Evolutionary conservation across 345 rosid genomes (phyloP).

Genomic region (Pistacia vera): DNA sequence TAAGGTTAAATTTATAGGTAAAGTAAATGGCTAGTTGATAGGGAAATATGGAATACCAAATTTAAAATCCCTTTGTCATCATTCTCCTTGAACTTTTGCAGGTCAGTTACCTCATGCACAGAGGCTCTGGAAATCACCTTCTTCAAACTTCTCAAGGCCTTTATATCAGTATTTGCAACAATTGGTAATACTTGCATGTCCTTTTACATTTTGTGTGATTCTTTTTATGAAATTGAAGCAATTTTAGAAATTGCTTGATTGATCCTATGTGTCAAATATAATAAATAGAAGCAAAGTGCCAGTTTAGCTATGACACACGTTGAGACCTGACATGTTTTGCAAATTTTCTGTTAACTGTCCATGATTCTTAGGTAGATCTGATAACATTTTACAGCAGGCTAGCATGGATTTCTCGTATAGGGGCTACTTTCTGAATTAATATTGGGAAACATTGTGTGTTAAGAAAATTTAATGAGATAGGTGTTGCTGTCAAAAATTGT

Average conservation of each 20-base stretch:
- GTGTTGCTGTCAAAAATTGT: too few species aligned
- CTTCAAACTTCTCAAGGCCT: slow-evolving; percentile 43
- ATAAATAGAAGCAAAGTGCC: background rate
- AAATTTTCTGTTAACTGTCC: background rate
- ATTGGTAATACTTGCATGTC: slow-evolving; percentile 46
- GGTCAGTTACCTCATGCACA: slow-evolving; percentile 40
- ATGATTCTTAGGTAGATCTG: background rate
- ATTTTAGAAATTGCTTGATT: background rate
- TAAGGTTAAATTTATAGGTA: background rate
- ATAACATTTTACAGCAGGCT: background rate
- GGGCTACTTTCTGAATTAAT: background rate
- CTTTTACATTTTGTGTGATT: background rate
- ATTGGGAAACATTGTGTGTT: background rate
- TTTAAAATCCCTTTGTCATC: background rate
- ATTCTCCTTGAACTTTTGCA: slow-evolving; percentile 28
- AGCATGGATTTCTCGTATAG: background rate
- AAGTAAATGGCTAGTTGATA: background rate
- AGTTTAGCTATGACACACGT: background rate
- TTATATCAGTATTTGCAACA: slow-evolving; percentile 68
- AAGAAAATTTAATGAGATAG: background rate
- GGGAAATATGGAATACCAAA: background rate
- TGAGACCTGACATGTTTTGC: background rate
- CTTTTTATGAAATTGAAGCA: too few species aligned
- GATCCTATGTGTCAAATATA: background rate
- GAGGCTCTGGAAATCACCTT: slow-evolving; percentile 45